These are phyloP conservation scores for Dendrothele bispora DNA, from an alignment of 768 basidiomycete genomes.

Conservation along the genomic window DNA sequence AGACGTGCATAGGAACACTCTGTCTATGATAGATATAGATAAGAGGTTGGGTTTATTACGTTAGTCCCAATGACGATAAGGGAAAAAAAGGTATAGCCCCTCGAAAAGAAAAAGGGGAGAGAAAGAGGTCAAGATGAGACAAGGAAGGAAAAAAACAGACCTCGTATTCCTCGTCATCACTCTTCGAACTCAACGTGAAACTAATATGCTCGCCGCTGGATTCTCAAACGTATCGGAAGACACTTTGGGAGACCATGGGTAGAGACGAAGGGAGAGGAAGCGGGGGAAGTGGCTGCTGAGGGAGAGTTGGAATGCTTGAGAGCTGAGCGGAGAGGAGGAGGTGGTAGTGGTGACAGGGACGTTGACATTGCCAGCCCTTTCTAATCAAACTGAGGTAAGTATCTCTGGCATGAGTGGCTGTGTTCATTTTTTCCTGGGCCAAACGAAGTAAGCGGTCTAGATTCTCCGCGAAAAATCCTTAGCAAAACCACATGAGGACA, in stretches of 20 bases:
- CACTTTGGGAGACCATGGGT: slow-evolving; percentile 45
- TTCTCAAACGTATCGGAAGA: slow-evolving; percentile 90
- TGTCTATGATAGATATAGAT: not conserved
- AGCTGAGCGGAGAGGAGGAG: slow-evolving; percentile 4
- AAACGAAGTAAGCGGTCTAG: too few relatives aligned
- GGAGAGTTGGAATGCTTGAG: slow-evolving; percentile 6
- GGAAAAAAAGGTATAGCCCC: too few relatives aligned
- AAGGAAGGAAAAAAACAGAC: not conserved
- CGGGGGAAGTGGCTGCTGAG: not conserved
- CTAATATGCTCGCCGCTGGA: slow-evolving; percentile 76
- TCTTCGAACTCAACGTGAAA: slow-evolving; percentile 84
- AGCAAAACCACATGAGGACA: too few relatives aligned
- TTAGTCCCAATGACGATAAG: too few relatives aligned
- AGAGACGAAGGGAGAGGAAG: not conserved
- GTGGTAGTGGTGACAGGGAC: slow-evolving; percentile 1
- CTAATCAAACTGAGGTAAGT: too few relatives aligned
- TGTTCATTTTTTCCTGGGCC: too few relatives aligned
- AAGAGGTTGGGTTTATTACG: not conserved
- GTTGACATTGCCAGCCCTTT: not conserved
- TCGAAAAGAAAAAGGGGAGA: too few relatives aligned
- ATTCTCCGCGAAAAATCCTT: too few relatives aligned
- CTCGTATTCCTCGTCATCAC: slow-evolving; percentile 68
- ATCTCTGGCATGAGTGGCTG: too few relatives aligned
- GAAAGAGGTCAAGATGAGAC: too few relatives aligned
- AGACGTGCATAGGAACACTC: slow-evolving; percentile 88